Conservation (phyloP, 2,329 filamentous ascomycete genomes). For the Neofusicoccum kwambonambiense region DNA sequence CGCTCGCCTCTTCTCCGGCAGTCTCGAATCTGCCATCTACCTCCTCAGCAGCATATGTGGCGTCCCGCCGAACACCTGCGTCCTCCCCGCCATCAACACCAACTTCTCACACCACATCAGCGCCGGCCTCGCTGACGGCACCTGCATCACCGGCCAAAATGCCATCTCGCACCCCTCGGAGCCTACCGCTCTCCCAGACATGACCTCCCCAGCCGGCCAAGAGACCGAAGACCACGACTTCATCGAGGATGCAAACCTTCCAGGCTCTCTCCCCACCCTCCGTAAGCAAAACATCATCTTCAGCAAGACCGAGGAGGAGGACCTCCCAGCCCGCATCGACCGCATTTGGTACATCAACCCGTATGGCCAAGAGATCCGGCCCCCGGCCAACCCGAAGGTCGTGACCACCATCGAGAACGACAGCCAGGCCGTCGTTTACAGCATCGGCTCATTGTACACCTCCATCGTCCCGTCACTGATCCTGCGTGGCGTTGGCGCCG, state of each 20-base stretch:
- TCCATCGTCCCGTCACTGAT: slow-evolving; percentile 82
- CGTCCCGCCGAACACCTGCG: slow-evolving; percentile 72
- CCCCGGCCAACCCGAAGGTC: slow-evolving; percentile 78
- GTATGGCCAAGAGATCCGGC: slow-evolving; percentile 92
- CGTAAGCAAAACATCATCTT: slow-evolving; percentile 80
- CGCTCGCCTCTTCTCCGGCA: slow-evolving; percentile 85
- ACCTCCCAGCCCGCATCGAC: slow-evolving; percentile 73
- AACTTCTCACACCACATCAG: slow-evolving; percentile 96
- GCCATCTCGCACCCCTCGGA: slow-evolving; percentile 82
- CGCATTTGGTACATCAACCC: slow-evolving; percentile 97
- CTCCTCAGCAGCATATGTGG: slow-evolving; percentile 81
- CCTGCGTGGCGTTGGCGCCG: slow-evolving; percentile 70
- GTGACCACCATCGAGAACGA: slow-evolving; percentile 60
- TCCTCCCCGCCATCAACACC: slow-evolving; percentile 88
- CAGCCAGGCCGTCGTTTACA: slow-evolving; percentile 76
- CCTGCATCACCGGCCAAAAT: slow-evolving; percentile 84
- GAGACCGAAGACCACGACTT: slow-evolving; percentile 56
- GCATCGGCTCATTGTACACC: slow-evolving; percentile 91
- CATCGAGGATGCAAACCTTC: slow-evolving; percentile 77
- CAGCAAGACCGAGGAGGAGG: slow-evolving; percentile 71
- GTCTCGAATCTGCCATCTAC: slow-evolving; percentile 90
- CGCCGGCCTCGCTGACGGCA: slow-evolving; percentile 73
- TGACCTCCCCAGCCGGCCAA: slow-evolving; percentile 30
- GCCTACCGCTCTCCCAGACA: slow-evolving; percentile 49
- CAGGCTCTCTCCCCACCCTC: slow-evolving; percentile 76